These are phyloP conservation scores for Cladophialophora immunda DNA, from an alignment of 2,329 filamentous ascomycete species.

Conservation along the genomic window DNA sequence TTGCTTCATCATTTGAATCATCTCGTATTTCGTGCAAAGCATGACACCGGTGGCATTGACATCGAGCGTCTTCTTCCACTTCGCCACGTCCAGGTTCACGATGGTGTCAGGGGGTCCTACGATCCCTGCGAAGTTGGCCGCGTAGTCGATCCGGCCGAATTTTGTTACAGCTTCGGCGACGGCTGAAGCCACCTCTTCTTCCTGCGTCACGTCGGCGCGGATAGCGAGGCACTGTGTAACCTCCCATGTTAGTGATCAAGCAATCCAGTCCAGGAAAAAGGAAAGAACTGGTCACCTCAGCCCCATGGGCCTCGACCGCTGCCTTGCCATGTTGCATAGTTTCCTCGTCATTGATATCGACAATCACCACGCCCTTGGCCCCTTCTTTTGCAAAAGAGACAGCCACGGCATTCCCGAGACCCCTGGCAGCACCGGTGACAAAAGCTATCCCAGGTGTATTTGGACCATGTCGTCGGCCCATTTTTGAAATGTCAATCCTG, in stretches of 20 bases:
- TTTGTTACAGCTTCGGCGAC: constrained; percentile 32
- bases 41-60: constrained; percentile 98
- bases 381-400: constrained; percentile 47
- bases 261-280: no score
- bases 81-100: no score
- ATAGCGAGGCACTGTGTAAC: constrained; percentile 32
- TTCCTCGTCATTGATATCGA: constrained; percentile 35
- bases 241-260: no score
- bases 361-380: constrained; percentile 48
- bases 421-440: constrained; percentile 49
- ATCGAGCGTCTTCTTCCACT: constrained; percentile 90
- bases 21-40: constrained; percentile 91
- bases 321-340: constrained; percentile 28
- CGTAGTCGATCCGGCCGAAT: constrained; percentile 72
- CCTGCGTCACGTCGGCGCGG: constrained; percentile 36
- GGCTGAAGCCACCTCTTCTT: constrained; percentile 32
- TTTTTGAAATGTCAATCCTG: no score
- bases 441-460: constrained; percentile 43
- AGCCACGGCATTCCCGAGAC: constrained; percentile 49
- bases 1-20: constrained; percentile 51
- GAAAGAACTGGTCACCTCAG: no score
- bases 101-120: constrained; percentile 36
- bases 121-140: constrained; percentile 96
- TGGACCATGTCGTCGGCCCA: constrained; percentile 29
- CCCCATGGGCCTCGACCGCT: constrained; percentile 30